phyloP scores from a whole-genome alignment of 2,329 filamentous ascomycete species.

The Penicillium sp. region DNA sequence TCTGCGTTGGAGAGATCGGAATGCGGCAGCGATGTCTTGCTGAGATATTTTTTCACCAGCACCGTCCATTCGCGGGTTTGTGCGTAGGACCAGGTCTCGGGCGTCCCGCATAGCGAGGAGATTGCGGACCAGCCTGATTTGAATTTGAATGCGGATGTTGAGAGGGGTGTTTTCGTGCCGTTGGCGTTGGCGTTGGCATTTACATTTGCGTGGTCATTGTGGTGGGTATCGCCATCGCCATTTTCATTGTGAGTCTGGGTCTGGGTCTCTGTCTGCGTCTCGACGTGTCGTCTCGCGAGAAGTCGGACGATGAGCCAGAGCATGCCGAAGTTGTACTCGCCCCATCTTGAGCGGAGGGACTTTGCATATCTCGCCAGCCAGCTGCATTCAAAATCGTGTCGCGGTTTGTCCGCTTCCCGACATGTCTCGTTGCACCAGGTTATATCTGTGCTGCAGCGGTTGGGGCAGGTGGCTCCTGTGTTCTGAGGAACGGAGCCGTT shows the following conservation, averaged over 20 bases:
- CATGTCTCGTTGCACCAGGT: slow-evolving; percentile 35
- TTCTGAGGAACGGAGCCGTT: slow-evolving; percentile 23
- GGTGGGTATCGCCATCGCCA: neutral
- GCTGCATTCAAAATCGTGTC: slow-evolving; percentile 37
- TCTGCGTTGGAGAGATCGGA: slow-evolving; percentile 5
- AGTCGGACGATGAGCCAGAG: slow-evolving; percentile 40
- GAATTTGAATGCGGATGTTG: slow-evolving; percentile 7
- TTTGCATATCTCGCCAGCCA: slow-evolving; percentile 34
- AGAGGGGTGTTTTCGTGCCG: neutral
- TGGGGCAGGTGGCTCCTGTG: slow-evolving; percentile 25
- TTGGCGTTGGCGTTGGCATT: neutral
- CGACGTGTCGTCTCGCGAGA: slow-evolving; percentile 30
- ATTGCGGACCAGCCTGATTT: slow-evolving; percentile 32
- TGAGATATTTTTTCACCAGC: slow-evolving; percentile 38
- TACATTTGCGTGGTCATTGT: neutral
- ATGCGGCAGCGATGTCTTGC: slow-evolving; percentile 18
- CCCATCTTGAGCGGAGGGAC: slow-evolving; percentile 33
- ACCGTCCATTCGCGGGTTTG: slow-evolving; percentile 32
- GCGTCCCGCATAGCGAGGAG: slow-evolving; percentile 35
- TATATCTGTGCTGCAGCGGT: slow-evolving; percentile 33
- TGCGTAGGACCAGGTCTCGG: slow-evolving; percentile 35
- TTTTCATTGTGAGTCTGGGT: too few species aligned
- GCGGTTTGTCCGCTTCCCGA: slow-evolving; percentile 26
- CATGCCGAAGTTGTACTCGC: slow-evolving; percentile 41
- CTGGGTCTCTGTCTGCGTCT: slow-evolving; percentile 16